Base-by-base conservation (phyloP, 441 rosid species). In the Populus hybrid region DNA sequence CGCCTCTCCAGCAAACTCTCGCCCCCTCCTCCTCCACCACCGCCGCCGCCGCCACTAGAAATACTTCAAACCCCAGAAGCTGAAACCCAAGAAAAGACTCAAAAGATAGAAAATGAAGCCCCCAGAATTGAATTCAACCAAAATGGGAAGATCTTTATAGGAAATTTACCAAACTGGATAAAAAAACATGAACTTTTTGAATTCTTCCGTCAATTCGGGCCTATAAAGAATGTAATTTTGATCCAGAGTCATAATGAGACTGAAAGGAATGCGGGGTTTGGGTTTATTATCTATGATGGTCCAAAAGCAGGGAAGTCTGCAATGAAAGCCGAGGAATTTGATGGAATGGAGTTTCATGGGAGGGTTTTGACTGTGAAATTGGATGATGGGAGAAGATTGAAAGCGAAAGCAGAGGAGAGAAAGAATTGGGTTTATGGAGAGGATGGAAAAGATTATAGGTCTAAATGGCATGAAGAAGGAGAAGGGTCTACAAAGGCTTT, bases 341-440 rank as follows among this genome's bases (percentile, higher is more conserved):
- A 96, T 23, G 98, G 99, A 20, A 82, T 93, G 36, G 98, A 96
- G 86, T 93, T 90, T 79, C 98, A 90, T 73, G 98, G 99, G 6
- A 93, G 97, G 83, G 84, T 88, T 24, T 79, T 96, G 85, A 96
- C 98, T 2, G 97, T 96, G 81, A 94, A 93, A 84, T 85, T 94
- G 79, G 98, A 96, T 67, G 95, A 96, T 20, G 97, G 99, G 69
- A 88, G 85, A 86, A 88, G 98, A 81, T 76, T 87, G 85, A 93
- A 88, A 85, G 79, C 80, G 4, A 94, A 85, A 67, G 80, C 85
- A 14, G 94, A 87, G 84, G 88, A 90, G 81, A 89, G 98, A 26
- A 83, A 80, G 42, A 81, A 91, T 79, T 94, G 92, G 91, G 90
- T 96, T 40, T 86, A 84, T 65, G 93, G 95, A 7, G 74, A 70